Evolutionary conservation across 2,329 filamentous ascomycete species (phyloP).

Genomic region (Fusarium succisae): DNA sequence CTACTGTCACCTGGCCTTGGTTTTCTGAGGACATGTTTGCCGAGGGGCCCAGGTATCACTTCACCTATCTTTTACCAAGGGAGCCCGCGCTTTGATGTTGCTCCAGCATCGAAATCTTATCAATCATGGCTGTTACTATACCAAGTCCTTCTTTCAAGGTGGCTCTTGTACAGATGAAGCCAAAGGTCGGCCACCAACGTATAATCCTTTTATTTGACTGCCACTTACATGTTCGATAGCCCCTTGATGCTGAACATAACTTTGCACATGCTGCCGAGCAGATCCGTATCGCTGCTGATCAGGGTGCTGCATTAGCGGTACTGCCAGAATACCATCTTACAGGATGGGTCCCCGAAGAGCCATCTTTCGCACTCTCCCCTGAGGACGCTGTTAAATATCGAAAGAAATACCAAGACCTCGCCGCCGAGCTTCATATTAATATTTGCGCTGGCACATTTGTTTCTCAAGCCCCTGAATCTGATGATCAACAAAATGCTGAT

Average conservation of each 20-base stretch:
- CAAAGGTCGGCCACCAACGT: constrained; percentile 20
- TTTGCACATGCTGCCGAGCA: constrained; percentile 27
- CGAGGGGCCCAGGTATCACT: background rate
- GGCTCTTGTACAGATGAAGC: constrained; percentile 35
- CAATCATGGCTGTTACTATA: constrained; percentile 18
- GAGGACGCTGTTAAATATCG: constrained; percentile 65
- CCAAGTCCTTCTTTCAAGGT: constrained; percentile 25
- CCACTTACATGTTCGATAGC: constrained; percentile 11
- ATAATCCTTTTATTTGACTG: background rate
- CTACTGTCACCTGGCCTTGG: background rate
- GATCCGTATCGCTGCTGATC: constrained; percentile 23
- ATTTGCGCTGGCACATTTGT: constrained; percentile 84
- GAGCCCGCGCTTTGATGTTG: background rate
- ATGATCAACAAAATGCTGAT: constrained; percentile 55
- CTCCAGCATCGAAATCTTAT: background rate
- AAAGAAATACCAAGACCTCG: constrained; percentile 67
- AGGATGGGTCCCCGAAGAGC: constrained; percentile 72
- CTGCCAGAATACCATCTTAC: constrained; percentile 80
- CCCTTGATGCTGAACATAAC: constrained; percentile 35
- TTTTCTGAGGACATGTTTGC: background rate
- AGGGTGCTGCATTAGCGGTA: constrained; percentile 60
- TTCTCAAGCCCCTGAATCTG: constrained; percentile 9
- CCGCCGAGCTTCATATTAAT: constrained; percentile 70
- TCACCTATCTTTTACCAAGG: background rate
- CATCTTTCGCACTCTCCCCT: constrained; percentile 63